Base-by-base conservation (phyloP, 495 filamentous ascomycete genomes). In the Lichenothelia convexa region DNA sequence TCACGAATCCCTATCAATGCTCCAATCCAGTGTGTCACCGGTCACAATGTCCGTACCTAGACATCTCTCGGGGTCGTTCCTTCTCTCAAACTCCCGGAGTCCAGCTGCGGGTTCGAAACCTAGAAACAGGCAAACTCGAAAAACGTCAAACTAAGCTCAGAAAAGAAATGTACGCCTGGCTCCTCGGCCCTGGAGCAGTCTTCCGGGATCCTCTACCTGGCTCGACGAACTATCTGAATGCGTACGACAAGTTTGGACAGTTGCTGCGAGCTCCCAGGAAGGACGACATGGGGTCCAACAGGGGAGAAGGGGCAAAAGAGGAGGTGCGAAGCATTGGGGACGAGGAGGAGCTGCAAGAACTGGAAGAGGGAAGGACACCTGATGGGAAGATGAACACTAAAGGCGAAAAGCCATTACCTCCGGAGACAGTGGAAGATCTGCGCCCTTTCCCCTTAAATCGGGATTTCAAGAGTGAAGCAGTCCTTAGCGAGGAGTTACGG, bases 371-470 rank as follows among this genome's bases (percentile, higher is more conserved):
- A 15, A 34, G 27, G 9, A 24, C 41, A 9, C 21, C 31, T n/a
- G 43, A 39, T 21, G 43, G 46, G 7, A 15, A 20, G 17, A 43
- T 48, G 32, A 45, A 46, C n/a, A 41, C 38, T 2, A 39, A 34
- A n/a, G 41, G 45, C n/a, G 39, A 23, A 18, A 40, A 30, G 2
- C 27, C 15, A 5, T 30, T 61, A 21, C 55, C 61, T 9, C 48
- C 48, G 20, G 62, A 64, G 39, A 46, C 33, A 3, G 18, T 32
- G 13, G 41, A 51, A 17, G 64, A 64, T 45, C 34, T 67, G 26
- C 46, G 49, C 33, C 81, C 82, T 0, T 95, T 91, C 47, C 85
- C 84, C 0, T 44, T 69, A 26, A 95, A 95, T 52, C 46, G 40
- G n/a, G 40, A 58, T 12, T 97, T 91, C 55, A 45, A 56, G 18